These are phyloP conservation scores for Psidium friedrichsthalianum DNA, from an alignment of 345 rosid species.

Conservation along the genomic window DNA sequence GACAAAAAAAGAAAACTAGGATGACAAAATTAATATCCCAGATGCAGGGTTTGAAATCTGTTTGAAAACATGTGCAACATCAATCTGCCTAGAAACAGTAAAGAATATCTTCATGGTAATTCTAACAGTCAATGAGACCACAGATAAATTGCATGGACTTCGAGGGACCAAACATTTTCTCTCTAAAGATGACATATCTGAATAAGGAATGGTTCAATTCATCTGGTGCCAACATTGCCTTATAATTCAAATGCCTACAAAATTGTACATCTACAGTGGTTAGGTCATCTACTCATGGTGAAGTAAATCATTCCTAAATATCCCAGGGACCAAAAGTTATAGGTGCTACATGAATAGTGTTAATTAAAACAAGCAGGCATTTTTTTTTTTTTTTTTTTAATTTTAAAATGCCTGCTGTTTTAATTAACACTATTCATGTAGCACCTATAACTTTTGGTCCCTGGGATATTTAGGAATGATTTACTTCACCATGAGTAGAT, in stretches of 20 bases:
- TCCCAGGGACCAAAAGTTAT: background rate
- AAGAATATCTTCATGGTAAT: background rate
- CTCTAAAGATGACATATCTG: background rate
- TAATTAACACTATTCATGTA: background rate
- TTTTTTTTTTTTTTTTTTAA: too few relatives aligned
- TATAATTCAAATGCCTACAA: background rate
- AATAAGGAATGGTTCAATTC: background rate
- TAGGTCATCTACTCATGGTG: background rate
- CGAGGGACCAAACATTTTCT: background rate
- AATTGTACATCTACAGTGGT: background rate
- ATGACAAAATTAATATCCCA: background rate
- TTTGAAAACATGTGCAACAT: background rate
- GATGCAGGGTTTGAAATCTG: background rate
- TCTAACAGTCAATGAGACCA: background rate
- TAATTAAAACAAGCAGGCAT: background rate
- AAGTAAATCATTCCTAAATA: background rate
- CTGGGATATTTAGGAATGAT: background rate
- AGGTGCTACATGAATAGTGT: background rate
- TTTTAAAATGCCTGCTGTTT: background rate
- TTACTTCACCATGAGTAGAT: background rate
- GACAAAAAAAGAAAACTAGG: background rate
- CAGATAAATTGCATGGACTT: background rate
- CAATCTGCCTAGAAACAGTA: background rate
- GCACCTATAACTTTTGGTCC: background rate
- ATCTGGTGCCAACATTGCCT: background rate